Evolutionary conservation across 2,329 filamentous ascomycete species (phyloP), one percentile per base, ranked within the genome.

Genomic region (Xylaria sp.): DNA sequence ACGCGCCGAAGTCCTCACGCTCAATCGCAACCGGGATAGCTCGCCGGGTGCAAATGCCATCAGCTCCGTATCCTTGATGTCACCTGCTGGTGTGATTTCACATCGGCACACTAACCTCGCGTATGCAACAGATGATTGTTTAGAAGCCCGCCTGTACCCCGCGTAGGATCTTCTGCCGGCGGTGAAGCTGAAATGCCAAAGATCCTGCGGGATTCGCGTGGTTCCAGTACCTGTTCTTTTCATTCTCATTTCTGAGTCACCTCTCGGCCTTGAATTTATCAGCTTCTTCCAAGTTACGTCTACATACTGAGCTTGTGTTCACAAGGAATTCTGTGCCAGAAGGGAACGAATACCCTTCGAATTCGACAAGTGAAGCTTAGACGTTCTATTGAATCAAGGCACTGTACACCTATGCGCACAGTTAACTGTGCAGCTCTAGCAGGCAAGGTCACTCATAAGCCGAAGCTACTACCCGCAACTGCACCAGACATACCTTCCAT

Each of bases 321-420:
- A 82, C 78, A 7, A 81, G 74, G 50, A 85, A 82, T 8, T 80
- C 77, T 0, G 83, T 82, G 25, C 83, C 84, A 41, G 81, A 81
- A 2, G 82, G 81, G 58, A 85, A 83, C 46, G 75, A 76, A 69
- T 83, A 84, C 8, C 81, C 83, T 32, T 82, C 80, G 72, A 84
- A 85, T 68, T 83, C 82, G 66, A 84, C 79, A 56, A 85, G 84
- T 57, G 81, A 76, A 37, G 79, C 80, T 4, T 80, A 73, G 55
- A 80, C 78, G 70, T 82, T 82, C 37, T 80, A 65, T 73, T 82
- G 66, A 77, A 76, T 74, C 12, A 78, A 55, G 9, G 79, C 28
- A 28, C 28, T 28, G 28, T 28, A 28, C 28, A 28, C 28, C 3
- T 28, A 28, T 28, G 28, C 28, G 75, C 6, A 84, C 79, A 8